Percentiles rank a stretch among this genome's conserved stretches.
Conservation (phyloP, 371 early-diverging fungal genomes). For the Mortierella polycephala region DNA sequence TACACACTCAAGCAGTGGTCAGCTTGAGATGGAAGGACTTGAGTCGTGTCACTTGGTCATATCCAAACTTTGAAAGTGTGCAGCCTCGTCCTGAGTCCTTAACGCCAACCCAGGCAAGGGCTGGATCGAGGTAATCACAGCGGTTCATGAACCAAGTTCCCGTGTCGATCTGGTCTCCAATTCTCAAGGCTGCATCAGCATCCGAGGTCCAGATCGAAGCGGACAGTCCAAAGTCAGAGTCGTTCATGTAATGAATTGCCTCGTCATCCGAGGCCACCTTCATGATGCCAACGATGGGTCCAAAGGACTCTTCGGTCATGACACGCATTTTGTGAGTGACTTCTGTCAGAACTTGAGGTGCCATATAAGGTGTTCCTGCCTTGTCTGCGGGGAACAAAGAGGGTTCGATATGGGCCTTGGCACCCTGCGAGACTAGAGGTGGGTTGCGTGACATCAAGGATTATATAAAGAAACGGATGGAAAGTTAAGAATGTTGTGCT, state of each 20-base stretch:
- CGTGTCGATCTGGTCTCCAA: slow-evolving; percentile 78
- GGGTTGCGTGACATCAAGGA: too few species aligned
- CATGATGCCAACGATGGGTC: slow-evolving; percentile 86
- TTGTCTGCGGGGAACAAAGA: slow-evolving; percentile 71
- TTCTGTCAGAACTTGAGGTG: slow-evolving; percentile 80
- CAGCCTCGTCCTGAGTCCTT: slow-evolving; percentile 87
- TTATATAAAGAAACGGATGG: too few species aligned
- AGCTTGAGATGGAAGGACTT: slow-evolving; percentile 54
- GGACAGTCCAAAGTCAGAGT: slow-evolving; percentile 85
- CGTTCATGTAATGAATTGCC: slow-evolving; percentile 84
- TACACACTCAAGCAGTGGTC: slow-evolving; percentile 22
- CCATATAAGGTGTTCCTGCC: slow-evolving; percentile 74
- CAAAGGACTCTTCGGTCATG: slow-evolving; percentile 91
- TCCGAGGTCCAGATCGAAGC: slow-evolving; percentile 86
- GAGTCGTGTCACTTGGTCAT: slow-evolving; percentile 70
- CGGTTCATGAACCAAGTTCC: slow-evolving; percentile 93
- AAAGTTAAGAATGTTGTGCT: neutral
- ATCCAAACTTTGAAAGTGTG: slow-evolving; percentile 74
- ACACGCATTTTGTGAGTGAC: slow-evolving; percentile 81
- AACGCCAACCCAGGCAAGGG: slow-evolving; percentile 83
- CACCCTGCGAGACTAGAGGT: slow-evolving; percentile 69
- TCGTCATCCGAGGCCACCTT: slow-evolving; percentile 78
- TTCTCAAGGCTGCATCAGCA: slow-evolving; percentile 64
- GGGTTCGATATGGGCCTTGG: slow-evolving; percentile 71
- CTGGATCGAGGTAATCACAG: slow-evolving; percentile 86